Conservation (phyloP, 225 moss, liverwort and hornwort species). For the Rhytidiadelphus loreus region DNA sequence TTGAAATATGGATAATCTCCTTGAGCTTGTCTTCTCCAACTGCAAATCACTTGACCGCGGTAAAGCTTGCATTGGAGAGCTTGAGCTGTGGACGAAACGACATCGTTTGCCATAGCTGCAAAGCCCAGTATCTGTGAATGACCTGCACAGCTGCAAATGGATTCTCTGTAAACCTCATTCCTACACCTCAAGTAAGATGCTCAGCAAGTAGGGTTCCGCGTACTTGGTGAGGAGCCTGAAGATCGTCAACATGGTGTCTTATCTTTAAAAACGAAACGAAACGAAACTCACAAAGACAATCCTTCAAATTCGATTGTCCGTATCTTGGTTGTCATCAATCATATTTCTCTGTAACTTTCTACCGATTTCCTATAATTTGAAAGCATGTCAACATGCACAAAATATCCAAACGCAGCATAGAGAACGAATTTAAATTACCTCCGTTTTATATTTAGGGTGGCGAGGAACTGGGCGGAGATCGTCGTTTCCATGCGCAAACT, state of each 20-base stretch:
- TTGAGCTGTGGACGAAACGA: constrained; percentile 44
- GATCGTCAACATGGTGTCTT: background rate
- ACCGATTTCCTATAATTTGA: background rate
- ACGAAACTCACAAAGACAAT: background rate
- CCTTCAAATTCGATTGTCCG: background rate
- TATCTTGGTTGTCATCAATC: background rate
- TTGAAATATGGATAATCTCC: constrained; percentile 46
- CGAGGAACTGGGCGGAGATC: constrained; percentile 53
- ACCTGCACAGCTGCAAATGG: constrained; percentile 48
- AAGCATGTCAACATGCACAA: background rate
- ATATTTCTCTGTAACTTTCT: background rate
- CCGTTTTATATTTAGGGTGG: constrained; percentile 59
- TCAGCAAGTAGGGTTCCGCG: background rate
- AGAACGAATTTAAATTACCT: constrained; percentile 12
- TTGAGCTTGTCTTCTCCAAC: constrained; percentile 17
- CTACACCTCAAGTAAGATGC: background rate
- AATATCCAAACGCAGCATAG: background rate
- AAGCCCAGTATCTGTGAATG: constrained; percentile 48
- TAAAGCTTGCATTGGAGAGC: background rate
- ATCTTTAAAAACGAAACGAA: background rate
- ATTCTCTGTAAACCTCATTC: background rate
- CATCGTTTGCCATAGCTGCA: constrained; percentile 58
- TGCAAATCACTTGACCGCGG: background rate
- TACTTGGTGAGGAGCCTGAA: background rate
- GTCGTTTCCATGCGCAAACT: constrained; percentile 58